Evolutionary conservation across 2,329 filamentous ascomycete genomes (phyloP).

Genomic region (Phyllosticta citribraziliensis): DNA sequence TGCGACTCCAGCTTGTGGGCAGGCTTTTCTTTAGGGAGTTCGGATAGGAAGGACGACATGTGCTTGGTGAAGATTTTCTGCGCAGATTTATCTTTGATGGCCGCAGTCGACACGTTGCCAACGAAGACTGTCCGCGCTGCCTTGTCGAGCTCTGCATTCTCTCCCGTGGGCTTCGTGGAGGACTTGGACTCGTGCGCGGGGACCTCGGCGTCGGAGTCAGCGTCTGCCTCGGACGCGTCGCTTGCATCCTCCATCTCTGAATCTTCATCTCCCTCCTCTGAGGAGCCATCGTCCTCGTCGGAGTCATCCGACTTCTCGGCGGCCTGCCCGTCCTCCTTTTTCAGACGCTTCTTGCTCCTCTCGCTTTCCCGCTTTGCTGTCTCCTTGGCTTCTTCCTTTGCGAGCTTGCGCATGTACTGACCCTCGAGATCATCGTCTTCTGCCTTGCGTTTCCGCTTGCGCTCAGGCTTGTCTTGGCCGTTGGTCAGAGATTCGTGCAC

Average conservation of each 20-base stretch:
- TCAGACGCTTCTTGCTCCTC: constrained; percentile 27
- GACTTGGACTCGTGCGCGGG: constrained; percentile 42
- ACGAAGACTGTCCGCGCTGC: constrained; percentile 85
- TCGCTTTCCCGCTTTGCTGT: constrained; percentile 21
- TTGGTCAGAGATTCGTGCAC: constrained; percentile 25
- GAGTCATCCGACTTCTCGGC: constrained; percentile 12
- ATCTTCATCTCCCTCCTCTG: background rate
- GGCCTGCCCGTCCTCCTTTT: constrained; percentile 22
- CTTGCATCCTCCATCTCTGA: constrained; percentile 13
- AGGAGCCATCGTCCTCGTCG: constrained; percentile 12
- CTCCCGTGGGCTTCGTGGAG: constrained; percentile 27
- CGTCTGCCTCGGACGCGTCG: constrained; percentile 24
- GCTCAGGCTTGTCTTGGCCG: constrained; percentile 9
- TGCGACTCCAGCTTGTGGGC: constrained; percentile 77
- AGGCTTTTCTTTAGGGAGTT: constrained; percentile 34
- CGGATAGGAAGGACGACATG: constrained; percentile 62
- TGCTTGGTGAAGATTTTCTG: constrained; percentile 71
- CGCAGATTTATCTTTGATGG: constrained; percentile 70
- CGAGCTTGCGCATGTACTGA: constrained; percentile 58
- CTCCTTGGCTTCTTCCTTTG: constrained; percentile 35
- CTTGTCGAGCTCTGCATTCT: constrained; percentile 62
- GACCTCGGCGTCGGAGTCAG: constrained; percentile 43
- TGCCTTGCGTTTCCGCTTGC: constrained; percentile 41
- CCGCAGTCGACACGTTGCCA: constrained; percentile 75
- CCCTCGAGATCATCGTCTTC: constrained; percentile 61